Conservation (phyloP, 1,284 basidiomycete species). For the Tilletiopsis washingtonensis region DNA sequence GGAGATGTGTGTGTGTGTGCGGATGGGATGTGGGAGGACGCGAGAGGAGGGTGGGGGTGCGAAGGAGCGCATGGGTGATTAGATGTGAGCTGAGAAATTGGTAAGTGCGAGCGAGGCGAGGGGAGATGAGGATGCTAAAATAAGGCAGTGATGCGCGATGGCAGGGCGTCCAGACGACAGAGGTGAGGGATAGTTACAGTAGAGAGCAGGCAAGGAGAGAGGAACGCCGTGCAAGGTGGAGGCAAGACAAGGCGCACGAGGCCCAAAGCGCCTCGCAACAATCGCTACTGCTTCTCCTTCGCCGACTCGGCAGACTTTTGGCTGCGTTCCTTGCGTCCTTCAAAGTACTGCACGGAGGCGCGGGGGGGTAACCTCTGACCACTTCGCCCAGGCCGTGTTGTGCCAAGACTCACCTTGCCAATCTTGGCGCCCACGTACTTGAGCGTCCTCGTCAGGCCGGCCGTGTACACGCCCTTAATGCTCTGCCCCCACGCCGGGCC, state of each 20-base stretch:
- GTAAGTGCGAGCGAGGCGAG: too few species aligned
- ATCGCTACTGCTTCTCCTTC: neutral
- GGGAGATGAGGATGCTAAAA: too few species aligned
- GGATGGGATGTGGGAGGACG: too few species aligned
- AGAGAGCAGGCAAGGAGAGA: neutral
- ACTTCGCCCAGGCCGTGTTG: too few species aligned
- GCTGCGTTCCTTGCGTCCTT: slow-evolving; percentile 15
- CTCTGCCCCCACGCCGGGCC: slow-evolving; percentile 38
- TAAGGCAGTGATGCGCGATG: too few species aligned
- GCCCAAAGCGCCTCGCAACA: neutral
- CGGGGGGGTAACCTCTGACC: too few species aligned
- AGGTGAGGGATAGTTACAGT: neutral
- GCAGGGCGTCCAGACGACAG: neutral
- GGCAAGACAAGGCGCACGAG: neutral
- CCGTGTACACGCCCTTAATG: slow-evolving; percentile 44
- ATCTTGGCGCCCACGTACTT: slow-evolving; percentile 41
- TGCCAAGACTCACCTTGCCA: slow-evolving; percentile 33
- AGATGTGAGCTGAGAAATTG: too few species aligned
- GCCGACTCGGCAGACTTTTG: neutral
- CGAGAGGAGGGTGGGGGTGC: too few species aligned
- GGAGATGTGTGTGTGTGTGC: too few species aligned
- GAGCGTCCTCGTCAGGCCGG: slow-evolving; percentile 33
- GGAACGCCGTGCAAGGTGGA: neutral
- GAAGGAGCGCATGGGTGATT: too few species aligned
- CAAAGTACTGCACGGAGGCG: slow-evolving; percentile 18